Percentiles rank a stretch among this genome's conserved stretches.
These are phyloP conservation scores for Russula olivacea DNA, from an alignment of 768 basidiomycete species.

Conservation along the genomic window DNA sequence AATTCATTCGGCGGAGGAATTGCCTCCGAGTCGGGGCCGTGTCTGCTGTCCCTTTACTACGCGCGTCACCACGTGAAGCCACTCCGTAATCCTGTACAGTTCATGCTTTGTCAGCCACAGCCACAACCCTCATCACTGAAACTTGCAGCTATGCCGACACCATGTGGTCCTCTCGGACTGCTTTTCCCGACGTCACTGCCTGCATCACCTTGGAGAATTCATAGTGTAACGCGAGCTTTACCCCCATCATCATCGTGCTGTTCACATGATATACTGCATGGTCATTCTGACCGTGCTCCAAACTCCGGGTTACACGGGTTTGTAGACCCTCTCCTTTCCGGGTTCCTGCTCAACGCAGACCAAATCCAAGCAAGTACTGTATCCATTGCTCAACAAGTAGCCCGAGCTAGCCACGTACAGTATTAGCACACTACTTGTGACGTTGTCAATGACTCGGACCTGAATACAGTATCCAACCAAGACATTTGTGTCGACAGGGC, in stretches of 20 bases:
- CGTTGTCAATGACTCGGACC: not conserved
- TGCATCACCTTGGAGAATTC: not conserved
- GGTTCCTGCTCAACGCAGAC: too few relatives aligned
- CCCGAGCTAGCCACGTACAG: not conserved
- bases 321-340: not conserved
- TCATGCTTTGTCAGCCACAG: not conserved
- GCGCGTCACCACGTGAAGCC: too few relatives aligned
- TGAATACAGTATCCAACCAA: not conserved
- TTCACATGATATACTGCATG: too few relatives aligned
- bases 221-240: not conserved
- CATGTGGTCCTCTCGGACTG: not conserved
- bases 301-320: not conserved
- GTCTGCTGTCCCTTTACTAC: too few relatives aligned
- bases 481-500: not conserved
- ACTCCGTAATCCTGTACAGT: not conserved
- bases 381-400: not conserved
- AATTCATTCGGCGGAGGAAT: too few relatives aligned
- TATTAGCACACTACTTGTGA: not conserved
- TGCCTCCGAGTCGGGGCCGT: too few relatives aligned
- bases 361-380: not conserved
- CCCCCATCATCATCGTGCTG: too few relatives aligned
- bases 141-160: not conserved
- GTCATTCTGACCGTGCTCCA: too few relatives aligned
- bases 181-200: not conserved
- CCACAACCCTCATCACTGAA: too few relatives aligned